Percentiles rank a stretch among this genome's conserved stretches.
These are phyloP conservation scores for Phyllosticta citribraziliensis DNA, from an alignment of 2,329 filamentous ascomycete genomes.

Conservation along the genomic window DNA sequence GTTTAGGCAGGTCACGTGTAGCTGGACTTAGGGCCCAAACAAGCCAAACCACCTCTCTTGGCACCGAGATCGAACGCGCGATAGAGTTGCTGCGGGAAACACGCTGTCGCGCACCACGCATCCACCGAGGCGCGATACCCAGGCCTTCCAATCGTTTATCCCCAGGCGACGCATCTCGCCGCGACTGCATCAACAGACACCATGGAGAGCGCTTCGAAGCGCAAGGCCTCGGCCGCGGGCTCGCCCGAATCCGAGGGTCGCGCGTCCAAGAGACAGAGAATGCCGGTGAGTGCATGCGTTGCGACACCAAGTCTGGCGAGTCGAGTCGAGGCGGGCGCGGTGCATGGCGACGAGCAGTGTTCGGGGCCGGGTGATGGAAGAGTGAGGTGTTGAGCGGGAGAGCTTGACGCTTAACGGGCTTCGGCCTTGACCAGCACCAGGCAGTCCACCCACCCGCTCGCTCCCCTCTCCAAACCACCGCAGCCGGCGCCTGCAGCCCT, in stretches of 20 bases:
- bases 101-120: constrained; percentile 10
- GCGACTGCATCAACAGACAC: not conserved
- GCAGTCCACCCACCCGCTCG: constrained; percentile 18
- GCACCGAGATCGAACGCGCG: constrained; percentile 10
- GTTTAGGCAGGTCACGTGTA: not conserved
- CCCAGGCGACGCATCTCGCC: not conserved
- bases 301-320: not conserved
- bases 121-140: constrained; percentile 7
- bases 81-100: constrained; percentile 9
- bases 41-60: constrained; percentile 3
- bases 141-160: not conserved
- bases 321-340: constrained; percentile 1
- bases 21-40: not conserved
- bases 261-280: constrained; percentile 49
- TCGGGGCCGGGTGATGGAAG: not conserved
- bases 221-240: constrained; percentile 42
- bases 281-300: constrained; percentile 42
- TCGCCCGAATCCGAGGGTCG: constrained; percentile 43
- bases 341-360: constrained; percentile 12
- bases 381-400: constrained; percentile 5
- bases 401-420: constrained; percentile 11
- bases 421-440: constrained; percentile 12
- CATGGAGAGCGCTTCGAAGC: constrained; percentile 43
- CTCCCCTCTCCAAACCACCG: constrained; percentile 19
- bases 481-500: constrained; percentile 11